Base-by-base conservation (phyloP, 208 protist species). In the Acanthamoeba divionensis region DNA sequence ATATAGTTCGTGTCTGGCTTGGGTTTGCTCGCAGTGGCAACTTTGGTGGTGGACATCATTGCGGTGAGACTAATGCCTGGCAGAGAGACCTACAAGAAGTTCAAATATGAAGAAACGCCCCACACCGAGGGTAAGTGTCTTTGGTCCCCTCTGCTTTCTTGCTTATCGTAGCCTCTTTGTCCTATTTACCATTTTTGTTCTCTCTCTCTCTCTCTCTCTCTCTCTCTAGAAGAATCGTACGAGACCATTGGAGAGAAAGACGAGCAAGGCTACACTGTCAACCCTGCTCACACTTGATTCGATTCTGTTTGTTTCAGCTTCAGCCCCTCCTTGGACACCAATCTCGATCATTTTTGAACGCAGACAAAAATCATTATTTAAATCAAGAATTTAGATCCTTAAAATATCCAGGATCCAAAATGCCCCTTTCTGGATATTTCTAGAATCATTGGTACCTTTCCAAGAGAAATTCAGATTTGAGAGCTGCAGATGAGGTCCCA, bases 1-100 rank as follows among this genome's bases (percentile, higher is more conserved):
- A 4, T 36, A 24, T 47, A 88, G 79, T 88, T 88, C n/a, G 79
- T 88, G 52, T 88, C 79, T 18, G 79, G 79, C 41, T 38, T 88
- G 2, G 79, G 79, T 54, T 45, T 88, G 38, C 79, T 88, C 4
- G 79, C 79, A 4, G 79, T 88, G 9, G 2, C 79, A 7, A 88
- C 79, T 0, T 38, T 88, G 15, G 29, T 88, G 41, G 79, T 88
- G 4, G 79, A 88, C 36, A 47, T 69, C 5, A 71, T 65, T 13
- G 79, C 79, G 13, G 52, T 88, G 3, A 54, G 79, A 15, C 24
- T 83, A 18, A 83, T 83, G 50, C 73, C 73, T 15, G 73, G 73
- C 50, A 57, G 31, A 15, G 2, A 83, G 73, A 83, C 73, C 73
- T 83, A 83, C 73, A 83, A 83, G 73, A 24, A 21, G 9, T 83